These are phyloP conservation scores for Cladobotryum mycophilum DNA, from an alignment of 2,329 filamentous ascomycete genomes.

Conservation along the genomic window DNA sequence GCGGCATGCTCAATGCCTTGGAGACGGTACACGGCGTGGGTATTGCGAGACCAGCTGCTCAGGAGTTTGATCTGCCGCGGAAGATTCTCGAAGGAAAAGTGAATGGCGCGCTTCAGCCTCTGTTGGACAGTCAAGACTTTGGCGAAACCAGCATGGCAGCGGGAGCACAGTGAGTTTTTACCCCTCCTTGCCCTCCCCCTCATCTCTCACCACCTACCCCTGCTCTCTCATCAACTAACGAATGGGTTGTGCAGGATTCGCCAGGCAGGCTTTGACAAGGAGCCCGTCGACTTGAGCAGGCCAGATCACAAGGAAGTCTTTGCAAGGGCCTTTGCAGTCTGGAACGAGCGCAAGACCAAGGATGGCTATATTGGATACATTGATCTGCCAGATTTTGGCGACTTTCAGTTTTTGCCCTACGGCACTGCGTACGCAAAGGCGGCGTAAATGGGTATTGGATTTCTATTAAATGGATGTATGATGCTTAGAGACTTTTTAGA, in stretches of 20 bases:
- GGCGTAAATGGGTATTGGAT: background rate
- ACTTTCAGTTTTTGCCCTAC: slow-evolving; percentile 25
- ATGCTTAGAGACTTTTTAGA: too few relatives aligned
- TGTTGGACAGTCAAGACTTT: slow-evolving; percentile 47
- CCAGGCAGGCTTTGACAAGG: slow-evolving; percentile 33
- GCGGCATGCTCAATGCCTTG: slow-evolving; percentile 53
- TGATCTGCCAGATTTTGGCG: slow-evolving; percentile 27
- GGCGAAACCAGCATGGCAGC: slow-evolving; percentile 24
- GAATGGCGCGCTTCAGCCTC: slow-evolving; percentile 40
- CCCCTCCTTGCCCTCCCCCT: background rate
- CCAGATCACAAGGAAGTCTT: slow-evolving; percentile 27
- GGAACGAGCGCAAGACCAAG: slow-evolving; percentile 23
- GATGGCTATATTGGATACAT: slow-evolving; percentile 23
- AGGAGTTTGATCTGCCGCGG: slow-evolving; percentile 21
- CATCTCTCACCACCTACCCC: too few relatives aligned
- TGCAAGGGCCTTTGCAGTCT: slow-evolving; percentile 23
- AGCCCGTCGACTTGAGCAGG: slow-evolving; percentile 53
- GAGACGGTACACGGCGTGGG: slow-evolving; percentile 54
- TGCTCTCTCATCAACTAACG: background rate
- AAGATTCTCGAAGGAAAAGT: slow-evolving; percentile 24
- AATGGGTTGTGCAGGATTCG: slow-evolving; percentile 19
- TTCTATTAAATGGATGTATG: too few relatives aligned
- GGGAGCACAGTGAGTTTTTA: slow-evolving; percentile 24
- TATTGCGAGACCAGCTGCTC: slow-evolving; percentile 35
- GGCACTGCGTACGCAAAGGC: slow-evolving; percentile 20